Evolutionary conservation across 495 filamentous ascomycete genomes (phyloP), one percentile per base, ranked within the genome.

Genomic region (Penicillium diatomitis): DNA sequence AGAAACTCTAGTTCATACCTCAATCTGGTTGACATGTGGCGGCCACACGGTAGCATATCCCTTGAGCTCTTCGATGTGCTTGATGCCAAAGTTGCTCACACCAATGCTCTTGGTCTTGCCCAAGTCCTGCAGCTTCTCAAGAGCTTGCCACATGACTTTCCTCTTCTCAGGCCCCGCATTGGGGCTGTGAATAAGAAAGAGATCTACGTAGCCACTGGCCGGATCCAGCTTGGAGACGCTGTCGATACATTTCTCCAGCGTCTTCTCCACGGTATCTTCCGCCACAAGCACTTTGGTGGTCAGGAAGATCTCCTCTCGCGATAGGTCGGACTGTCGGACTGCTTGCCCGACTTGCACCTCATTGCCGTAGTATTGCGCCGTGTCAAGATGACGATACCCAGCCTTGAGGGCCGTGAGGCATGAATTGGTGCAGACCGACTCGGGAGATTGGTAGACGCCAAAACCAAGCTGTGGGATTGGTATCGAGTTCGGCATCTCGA

Each of bases 311-410:
- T 84, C 66, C 5, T 68, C 62, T 46, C 84, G 77, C 4, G 72
- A 64, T 8, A 87, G 43, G 1, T 71, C 69, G 6, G 75, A 77
- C 37, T 74, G 47, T 32, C 72, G 74, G 12, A 84, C 64, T 0
- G 83, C 83, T 36, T 77, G 67, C 8, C 84, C 85, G 49, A 87
- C 82, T 57, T 84, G 73, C 2, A 58, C 52, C 53, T 88, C 85
- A 53, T 88, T 88, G 34, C 60, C 71, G 62, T 87, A 87, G 63
- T 76, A 80, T 59, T 87, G 81, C 0, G 85, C 84, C 0, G 83
- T 82, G 63, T 88, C 85, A 51, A 88, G 83, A 64, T 84, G 82
- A 36, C 83, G 77, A 67, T 87, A 87, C 41, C 84, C 83, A 4
- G 69, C 60, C 4, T 74, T 60, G 32, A 88, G 66, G n/a, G 85